phyloP scores from a whole-genome alignment of 768 basidiomycete species.

The Phylloporus arenicola region DNA sequence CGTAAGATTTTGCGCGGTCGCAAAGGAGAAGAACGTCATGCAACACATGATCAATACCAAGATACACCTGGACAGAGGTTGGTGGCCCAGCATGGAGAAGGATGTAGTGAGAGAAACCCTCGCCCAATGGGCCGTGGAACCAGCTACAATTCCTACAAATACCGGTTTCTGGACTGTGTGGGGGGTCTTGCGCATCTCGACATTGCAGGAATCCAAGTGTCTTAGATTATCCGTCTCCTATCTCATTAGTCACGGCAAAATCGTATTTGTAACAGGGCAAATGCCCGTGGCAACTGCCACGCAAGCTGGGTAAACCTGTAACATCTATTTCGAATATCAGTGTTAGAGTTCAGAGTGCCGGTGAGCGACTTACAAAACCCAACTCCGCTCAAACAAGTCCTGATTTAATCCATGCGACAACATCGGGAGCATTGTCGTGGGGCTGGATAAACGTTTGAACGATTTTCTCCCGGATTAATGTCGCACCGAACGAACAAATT shows the following conservation, averaged over 20 bases:
- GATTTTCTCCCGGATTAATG: too few species aligned
- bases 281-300: too few species aligned
- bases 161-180: background rate
- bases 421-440: too few species aligned
- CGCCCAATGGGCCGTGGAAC: background rate
- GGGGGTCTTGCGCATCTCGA: background rate
- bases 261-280: too few species aligned
- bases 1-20: slow-evolving; percentile 32
- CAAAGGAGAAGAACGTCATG: slow-evolving; percentile 2
- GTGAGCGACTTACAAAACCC: too few species aligned
- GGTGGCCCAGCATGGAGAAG: background rate
- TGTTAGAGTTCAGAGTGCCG: too few species aligned
- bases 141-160: background rate
- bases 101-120: background rate
- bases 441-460: too few species aligned
- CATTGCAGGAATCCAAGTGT: background rate
- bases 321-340: too few species aligned
- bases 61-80: background rate
- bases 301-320: too few species aligned
- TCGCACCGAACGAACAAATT: too few species aligned
- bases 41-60: background rate
- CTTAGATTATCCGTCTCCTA: background rate
- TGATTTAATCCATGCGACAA: too few species aligned
- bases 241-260: background rate
- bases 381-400: too few species aligned